Conservation (phyloP, 1,284 basidiomycete species). For the Gomphus bonarii region DNA sequence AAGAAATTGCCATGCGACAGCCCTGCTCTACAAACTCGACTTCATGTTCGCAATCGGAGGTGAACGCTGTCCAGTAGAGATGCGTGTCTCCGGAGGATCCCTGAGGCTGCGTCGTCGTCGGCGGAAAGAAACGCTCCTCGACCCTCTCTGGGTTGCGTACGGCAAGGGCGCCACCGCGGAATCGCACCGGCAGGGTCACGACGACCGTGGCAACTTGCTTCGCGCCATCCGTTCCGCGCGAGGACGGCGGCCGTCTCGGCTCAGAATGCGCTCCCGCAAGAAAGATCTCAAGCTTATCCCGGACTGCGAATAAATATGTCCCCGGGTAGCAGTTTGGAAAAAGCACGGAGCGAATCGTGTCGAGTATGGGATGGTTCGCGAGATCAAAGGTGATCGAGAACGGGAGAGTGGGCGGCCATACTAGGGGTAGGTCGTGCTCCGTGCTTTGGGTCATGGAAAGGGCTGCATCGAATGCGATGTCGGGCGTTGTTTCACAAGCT, state of each 20-base stretch:
- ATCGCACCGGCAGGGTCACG: constrained; percentile 62
- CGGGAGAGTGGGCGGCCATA: constrained; percentile 61
- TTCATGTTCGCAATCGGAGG: constrained; percentile 62
- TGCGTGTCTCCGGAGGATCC: constrained; percentile 45
- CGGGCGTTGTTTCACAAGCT: constrained; percentile 34
- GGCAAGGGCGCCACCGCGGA: constrained; percentile 54
- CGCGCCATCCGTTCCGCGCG: constrained; percentile 43
- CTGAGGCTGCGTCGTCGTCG: neutral
- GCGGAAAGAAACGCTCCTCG: constrained; percentile 46
- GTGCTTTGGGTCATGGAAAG: neutral
- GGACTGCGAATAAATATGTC: constrained; percentile 54
- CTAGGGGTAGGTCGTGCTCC: constrained; percentile 40
- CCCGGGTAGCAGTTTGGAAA: constrained; percentile 60
- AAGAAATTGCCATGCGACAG: constrained; percentile 56
- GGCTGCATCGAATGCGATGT: neutral
- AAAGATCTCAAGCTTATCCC: constrained; percentile 62
- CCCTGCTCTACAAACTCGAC: constrained; percentile 62
- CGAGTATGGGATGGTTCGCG: constrained; percentile 68
- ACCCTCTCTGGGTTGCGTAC: constrained; percentile 33
- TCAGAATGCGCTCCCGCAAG: constrained; percentile 48
- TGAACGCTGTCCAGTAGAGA: constrained; percentile 67
- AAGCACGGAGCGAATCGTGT: constrained; percentile 55
- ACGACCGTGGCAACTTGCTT: constrained; percentile 55
- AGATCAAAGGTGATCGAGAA: constrained; percentile 67
- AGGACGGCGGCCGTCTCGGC: constrained; percentile 32